Conservation (phyloP, 148 eudicot genomes). For the Arctostaphylos glauca region DNA sequence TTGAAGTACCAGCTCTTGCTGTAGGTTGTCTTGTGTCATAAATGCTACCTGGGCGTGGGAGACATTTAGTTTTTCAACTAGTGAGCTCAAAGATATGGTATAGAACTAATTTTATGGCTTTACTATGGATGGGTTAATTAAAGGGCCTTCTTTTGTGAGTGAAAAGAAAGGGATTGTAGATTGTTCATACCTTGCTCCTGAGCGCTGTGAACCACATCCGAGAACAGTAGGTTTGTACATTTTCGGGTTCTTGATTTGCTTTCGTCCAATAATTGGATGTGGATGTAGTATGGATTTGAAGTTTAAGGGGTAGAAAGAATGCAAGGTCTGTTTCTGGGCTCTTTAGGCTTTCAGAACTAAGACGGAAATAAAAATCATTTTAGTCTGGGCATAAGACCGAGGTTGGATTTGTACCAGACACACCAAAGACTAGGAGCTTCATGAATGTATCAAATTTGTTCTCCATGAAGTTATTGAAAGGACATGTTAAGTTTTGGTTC, state of each 20-base stretch:
- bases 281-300: background rate
- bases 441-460: background rate
- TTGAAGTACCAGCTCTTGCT: background rate
- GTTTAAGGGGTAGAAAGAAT: background rate
- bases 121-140: too few relatives aligned
- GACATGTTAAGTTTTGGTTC: background rate
- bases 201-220: background rate
- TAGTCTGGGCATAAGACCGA: background rate
- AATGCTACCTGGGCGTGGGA: background rate
- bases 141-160: too few relatives aligned
- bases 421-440: slow-evolving; percentile 1
- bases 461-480: background rate
- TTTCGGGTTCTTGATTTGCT: background rate
- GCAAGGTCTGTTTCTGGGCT: background rate
- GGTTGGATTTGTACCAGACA: background rate
- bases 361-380: background rate
- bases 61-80: background rate
- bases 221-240: background rate
- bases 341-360: background rate
- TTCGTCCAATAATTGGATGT: background rate
- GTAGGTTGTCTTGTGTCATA: background rate
- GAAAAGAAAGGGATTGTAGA: too few relatives aligned
- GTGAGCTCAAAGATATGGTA: background rate
- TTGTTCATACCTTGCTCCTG: background rate
- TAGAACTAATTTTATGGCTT: background rate